phyloP scores from a whole-genome alignment of 108 stramenopile genomes.

The Cyclostephanos tholiformis region DNA sequence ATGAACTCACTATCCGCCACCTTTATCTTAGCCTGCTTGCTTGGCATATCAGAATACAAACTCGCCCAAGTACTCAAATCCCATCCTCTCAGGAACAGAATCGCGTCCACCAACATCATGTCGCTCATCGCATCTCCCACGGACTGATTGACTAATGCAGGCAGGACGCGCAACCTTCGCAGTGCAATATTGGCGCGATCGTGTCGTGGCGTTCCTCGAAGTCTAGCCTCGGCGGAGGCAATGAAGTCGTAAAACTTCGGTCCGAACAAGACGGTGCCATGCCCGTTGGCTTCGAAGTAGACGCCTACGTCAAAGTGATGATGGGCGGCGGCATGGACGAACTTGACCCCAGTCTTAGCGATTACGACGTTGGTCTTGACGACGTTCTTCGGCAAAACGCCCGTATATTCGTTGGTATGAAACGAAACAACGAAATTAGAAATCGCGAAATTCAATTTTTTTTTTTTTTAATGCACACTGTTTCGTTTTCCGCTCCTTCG shows the following conservation, averaged over 20 bases:
- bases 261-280: conserved; percentile 96
- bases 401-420: conserved; percentile 2
- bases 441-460: no score
- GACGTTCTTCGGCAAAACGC: conserved; percentile 33
- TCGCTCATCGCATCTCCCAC: conserved; percentile 98
- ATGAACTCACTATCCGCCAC: conserved; percentile 78
- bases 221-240: conserved; percentile 32
- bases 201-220: conserved; percentile 37
- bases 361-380: conserved; percentile 64
- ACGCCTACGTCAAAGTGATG: conserved; percentile 95
- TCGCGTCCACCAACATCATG: conserved; percentile 91
- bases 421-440: no score
- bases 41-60: conserved; percentile 93
- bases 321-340: conserved; percentile 93
- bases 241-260: conserved; percentile 55
- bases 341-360: conserved; percentile 98
- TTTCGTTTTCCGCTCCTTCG: no score
- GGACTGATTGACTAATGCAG: conserved; percentile 88
- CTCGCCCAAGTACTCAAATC: conserved; percentile 76
- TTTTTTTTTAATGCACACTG: no score
- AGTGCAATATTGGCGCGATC: conserved; percentile 47
- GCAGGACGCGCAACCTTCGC: conserved; percentile 54
- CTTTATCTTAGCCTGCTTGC: conserved; percentile 89
- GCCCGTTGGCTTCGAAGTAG: conserved; percentile 99
- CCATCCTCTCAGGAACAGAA: conserved; percentile 71